Evolutionary conservation across 2,329 filamentous ascomycete species (phyloP).

Genomic region (Colletotrichum endophyticum): DNA sequence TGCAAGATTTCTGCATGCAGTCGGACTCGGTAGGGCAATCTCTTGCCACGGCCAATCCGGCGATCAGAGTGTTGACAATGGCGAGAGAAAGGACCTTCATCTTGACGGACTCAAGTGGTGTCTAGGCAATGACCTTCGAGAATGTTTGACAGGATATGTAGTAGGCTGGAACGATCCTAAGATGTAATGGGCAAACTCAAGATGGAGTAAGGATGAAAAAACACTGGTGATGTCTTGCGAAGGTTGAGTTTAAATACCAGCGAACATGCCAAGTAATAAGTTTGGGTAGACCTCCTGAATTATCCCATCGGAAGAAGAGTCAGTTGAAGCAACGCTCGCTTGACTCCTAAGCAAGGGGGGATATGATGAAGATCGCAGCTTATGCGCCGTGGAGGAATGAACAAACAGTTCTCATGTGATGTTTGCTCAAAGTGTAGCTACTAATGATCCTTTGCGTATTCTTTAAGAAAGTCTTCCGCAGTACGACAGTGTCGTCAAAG

Average conservation of each 20-base stretch:
- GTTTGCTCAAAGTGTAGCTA: background rate
- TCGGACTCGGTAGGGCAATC: background rate
- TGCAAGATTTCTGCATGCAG: background rate
- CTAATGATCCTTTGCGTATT: fast-evolving
- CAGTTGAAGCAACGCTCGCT: background rate
- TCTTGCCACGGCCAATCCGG: background rate
- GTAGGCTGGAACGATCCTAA: background rate
- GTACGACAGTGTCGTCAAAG: background rate
- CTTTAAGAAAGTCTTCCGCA: background rate
- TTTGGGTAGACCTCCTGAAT: background rate
- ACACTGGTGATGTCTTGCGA: background rate
- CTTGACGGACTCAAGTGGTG: background rate
- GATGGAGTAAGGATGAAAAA: background rate
- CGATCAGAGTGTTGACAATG: background rate
- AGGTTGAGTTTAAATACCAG: background rate
- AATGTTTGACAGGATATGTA: background rate
- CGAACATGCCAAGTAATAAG: background rate
- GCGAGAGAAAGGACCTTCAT: background rate
- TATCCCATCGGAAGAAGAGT: fast-evolving
- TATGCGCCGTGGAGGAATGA: background rate
- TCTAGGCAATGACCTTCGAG: background rate
- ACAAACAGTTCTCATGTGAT: background rate
- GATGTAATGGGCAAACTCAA: background rate
- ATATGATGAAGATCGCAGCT: background rate
- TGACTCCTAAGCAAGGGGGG: background rate